Evolutionary conservation across 2,329 filamentous ascomycete genomes (phyloP).

Genomic region (Apiospora phragmitis): DNA sequence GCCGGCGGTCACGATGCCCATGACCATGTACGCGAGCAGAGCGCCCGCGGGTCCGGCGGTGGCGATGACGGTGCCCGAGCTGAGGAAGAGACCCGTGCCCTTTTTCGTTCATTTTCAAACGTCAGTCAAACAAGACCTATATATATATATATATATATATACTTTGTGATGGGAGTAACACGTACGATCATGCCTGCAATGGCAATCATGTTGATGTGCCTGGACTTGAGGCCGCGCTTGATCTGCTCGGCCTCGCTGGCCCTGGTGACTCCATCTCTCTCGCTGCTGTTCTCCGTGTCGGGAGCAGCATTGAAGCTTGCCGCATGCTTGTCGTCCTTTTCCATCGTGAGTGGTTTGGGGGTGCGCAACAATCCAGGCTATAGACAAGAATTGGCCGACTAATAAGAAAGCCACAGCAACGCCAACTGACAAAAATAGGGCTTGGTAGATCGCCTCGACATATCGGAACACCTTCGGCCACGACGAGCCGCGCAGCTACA

Average conservation of each 20-base stretch:
- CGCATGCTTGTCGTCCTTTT: neutral
- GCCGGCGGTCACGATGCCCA: slow-evolving; percentile 18
- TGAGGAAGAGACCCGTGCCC: slow-evolving; percentile 50
- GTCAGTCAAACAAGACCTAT: neutral
- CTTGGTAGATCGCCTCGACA: neutral
- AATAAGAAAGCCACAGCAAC: neutral
- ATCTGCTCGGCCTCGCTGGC: neutral
- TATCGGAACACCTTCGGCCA: neutral
- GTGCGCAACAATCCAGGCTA: neutral
- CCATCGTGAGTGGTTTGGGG: neutral
- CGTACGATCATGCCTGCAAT: slow-evolving; percentile 45
- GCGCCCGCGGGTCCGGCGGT: slow-evolving; percentile 44
- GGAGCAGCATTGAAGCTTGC: neutral
- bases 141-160: too few relatives aligned
- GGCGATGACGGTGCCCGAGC: slow-evolving; percentile 43
- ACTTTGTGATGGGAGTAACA: neutral
- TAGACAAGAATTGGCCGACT: neutral
- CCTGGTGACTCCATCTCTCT: neutral
- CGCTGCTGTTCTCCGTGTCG: neutral
- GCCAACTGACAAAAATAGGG: neutral
- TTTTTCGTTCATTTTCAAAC: neutral
- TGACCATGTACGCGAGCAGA: slow-evolving; percentile 42
- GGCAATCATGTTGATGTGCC: slow-evolving; percentile 49
- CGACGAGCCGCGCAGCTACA: neutral
- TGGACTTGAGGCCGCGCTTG: slow-evolving; percentile 37